Evolutionary conservation across 2,329 filamentous ascomycete species (phyloP).

Genomic region (Endothia cerciana): DNA sequence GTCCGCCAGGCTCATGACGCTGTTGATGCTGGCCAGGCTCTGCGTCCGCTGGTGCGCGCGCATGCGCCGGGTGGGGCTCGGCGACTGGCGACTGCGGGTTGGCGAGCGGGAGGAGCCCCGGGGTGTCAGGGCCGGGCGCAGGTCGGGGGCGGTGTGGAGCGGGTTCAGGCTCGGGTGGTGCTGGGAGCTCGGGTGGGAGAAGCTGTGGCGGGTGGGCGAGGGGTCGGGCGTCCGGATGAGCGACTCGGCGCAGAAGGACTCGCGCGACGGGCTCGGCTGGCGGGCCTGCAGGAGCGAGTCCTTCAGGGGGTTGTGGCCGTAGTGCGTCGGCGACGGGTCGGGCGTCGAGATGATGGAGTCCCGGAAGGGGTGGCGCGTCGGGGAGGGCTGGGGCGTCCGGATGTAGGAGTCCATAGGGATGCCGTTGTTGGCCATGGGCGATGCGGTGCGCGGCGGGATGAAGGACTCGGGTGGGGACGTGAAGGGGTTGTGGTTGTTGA

Average conservation of each 20-base stretch:
- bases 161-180: slow-evolving; percentile 16
- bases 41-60: slow-evolving; percentile 29
- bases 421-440: slow-evolving; percentile 16
- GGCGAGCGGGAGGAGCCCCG: slow-evolving; percentile 19
- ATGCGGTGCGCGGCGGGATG: slow-evolving; percentile 25
- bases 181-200: slow-evolving; percentile 25
- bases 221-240: slow-evolving; percentile 26
- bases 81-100: slow-evolving; percentile 25
- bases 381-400: slow-evolving; percentile 25
- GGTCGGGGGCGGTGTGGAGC: slow-evolving; percentile 24
- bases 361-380: slow-evolving; percentile 23
- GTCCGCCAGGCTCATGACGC: slow-evolving; percentile 28
- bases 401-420: slow-evolving; percentile 20
- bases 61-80: slow-evolving; percentile 28
- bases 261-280: slow-evolving; percentile 24
- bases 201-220: slow-evolving; percentile 28
- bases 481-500: slow-evolving; percentile 29
- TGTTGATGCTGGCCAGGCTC: slow-evolving; percentile 27
- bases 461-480: slow-evolving; percentile 26
- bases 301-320: slow-evolving; percentile 24
- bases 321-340: slow-evolving; percentile 25
- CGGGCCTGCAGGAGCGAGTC: slow-evolving; percentile 27
- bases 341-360: slow-evolving; percentile 27
- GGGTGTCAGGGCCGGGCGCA: slow-evolving; percentile 23
- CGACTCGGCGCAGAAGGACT: slow-evolving; percentile 19